Conservation (phyloP, 1,139 yeast genomes). For the Taphrina sp. region DNA sequence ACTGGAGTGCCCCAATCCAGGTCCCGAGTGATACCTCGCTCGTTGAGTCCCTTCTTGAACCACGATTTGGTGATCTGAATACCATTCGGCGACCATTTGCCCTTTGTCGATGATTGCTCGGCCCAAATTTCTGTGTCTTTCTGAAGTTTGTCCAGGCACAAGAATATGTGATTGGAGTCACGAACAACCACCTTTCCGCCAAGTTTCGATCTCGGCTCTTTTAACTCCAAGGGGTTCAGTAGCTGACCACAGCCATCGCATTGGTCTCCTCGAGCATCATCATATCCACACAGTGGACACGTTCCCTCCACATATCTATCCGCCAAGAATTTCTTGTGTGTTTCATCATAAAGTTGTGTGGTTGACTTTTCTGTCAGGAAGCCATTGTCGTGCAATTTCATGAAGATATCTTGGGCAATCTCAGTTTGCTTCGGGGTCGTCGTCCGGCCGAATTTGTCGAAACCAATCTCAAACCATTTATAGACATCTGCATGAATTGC, state of each 20-base stretch:
- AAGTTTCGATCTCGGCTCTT: constrained; percentile 91
- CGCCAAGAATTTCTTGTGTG: constrained; percentile 86
- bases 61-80: constrained; percentile 84
- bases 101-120: constrained; percentile 61
- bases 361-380: constrained; percentile 81
- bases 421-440: constrained; percentile 89
- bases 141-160: constrained; percentile 79
- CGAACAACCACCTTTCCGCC: constrained; percentile 79
- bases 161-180: constrained; percentile 80
- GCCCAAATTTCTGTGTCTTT: constrained; percentile 72
- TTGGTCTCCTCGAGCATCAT: constrained; percentile 98
- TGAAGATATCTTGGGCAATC: constrained; percentile 89
- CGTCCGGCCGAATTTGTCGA: constrained; percentile 94
- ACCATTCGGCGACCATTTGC: constrained; percentile 90
- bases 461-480: constrained; percentile 94
- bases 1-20: constrained; percentile 98
- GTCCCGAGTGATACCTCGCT: constrained; percentile 96
- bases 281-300: constrained; percentile 91
- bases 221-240: constrained; percentile 86
- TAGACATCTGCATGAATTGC: constrained; percentile 82
- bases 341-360: constrained; percentile 87
- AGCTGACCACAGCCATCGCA: constrained; percentile 94
- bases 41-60: constrained; percentile 88
- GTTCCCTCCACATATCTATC: constrained; percentile 97
- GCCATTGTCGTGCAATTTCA: constrained; percentile 68